Evolutionary conservation across 2,329 filamentous ascomycete species (phyloP).

Genomic region (Mariannaea elegans): DNA sequence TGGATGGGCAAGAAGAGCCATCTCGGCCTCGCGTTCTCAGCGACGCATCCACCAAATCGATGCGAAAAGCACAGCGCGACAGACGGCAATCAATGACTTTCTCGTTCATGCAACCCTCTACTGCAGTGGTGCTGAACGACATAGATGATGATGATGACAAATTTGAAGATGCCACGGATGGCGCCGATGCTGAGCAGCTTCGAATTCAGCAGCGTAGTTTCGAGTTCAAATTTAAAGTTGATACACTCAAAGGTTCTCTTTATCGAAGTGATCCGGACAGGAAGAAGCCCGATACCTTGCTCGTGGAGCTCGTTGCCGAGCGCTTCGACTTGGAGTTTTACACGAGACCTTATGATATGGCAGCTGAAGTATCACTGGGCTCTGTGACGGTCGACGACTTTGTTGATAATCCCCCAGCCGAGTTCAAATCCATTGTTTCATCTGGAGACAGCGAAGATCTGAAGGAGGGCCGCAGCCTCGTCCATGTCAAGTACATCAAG

Average conservation of each 20-base stretch:
- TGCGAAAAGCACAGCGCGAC: conserved; percentile 55
- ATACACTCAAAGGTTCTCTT: conserved; percentile 90
- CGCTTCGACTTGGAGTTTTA: conserved; percentile 89
- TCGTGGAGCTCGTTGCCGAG: conserved; percentile 92
- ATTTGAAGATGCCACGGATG: conserved; percentile 73
- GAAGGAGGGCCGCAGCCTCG: conserved; percentile 80
- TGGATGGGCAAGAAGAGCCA: conserved; percentile 37
- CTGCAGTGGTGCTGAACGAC: conserved; percentile 82
- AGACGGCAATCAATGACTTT: conserved; percentile 76
- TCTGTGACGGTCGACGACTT: conserved; percentile 93
- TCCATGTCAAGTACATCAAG: conserved; percentile 87
- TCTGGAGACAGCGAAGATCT: conserved; percentile 79
- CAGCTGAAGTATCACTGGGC: conserved; percentile 86
- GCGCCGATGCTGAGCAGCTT: conserved; percentile 63
- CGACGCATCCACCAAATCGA: conserved; percentile 55
- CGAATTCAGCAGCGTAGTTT: conserved; percentile 90
- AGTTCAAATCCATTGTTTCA: conserved; percentile 98
- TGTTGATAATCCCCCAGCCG: conserved; percentile 85
- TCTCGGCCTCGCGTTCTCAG: conserved; percentile 57
- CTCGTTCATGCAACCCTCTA: conserved; percentile 74
- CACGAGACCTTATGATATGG: conserved; percentile 90
- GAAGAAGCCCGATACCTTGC: conserved; percentile 77
- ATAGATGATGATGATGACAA: conserved; percentile 74
- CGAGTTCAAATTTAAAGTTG: conserved; percentile 96
- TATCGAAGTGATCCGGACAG: conserved; percentile 86